Conservation (phyloP, 768 basidiomycete genomes). For the Russula sp. region DNA sequence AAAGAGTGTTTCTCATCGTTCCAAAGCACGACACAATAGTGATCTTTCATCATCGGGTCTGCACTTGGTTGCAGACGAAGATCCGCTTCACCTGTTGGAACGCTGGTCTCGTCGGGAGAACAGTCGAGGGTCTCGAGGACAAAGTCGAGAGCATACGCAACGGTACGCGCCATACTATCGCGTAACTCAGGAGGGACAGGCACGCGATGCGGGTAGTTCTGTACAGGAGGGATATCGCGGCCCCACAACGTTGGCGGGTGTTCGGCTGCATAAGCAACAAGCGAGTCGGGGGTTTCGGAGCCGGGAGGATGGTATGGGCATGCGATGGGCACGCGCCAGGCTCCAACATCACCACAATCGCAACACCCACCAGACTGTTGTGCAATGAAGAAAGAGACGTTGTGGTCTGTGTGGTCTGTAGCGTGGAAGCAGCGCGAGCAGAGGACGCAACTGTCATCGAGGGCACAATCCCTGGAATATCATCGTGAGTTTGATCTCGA, state of each 20-base stretch:
- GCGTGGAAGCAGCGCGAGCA: slow-evolving; percentile 87
- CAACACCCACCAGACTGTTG: slow-evolving; percentile 92
- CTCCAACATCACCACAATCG: slow-evolving; percentile 89
- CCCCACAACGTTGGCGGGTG: slow-evolving; percentile 24
- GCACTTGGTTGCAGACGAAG: slow-evolving; percentile 66
- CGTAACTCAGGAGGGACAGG: slow-evolving; percentile 56
- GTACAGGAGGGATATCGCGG: slow-evolving; percentile 51
- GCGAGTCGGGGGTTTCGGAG: slow-evolving; percentile 26
- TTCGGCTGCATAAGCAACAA: slow-evolving; percentile 26
- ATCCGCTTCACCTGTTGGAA: slow-evolving; percentile 59
- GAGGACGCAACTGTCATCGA: slow-evolving; percentile 85
- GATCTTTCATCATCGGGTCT: slow-evolving; percentile 73
- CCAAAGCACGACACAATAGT: slow-evolving; percentile 82
- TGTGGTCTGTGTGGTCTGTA: slow-evolving; percentile 81
- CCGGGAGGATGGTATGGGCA: slow-evolving; percentile 71
- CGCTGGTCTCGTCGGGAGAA: slow-evolving; percentile 70
- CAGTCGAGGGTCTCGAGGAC: slow-evolving; percentile 75
- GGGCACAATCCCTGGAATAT: slow-evolving; percentile 69
- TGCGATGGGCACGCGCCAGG: slow-evolving; percentile 62
- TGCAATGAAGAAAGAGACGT: slow-evolving; percentile 87
- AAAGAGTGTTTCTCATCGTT: slow-evolving; percentile 97
- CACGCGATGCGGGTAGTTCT: slow-evolving; percentile 50
- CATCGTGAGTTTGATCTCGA: neutral
- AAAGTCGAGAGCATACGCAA: slow-evolving; percentile 76
- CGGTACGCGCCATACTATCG: slow-evolving; percentile 65